Conservation (phyloP, 1,284 basidiomycete genomes). For the Irpex sp. region DNA sequence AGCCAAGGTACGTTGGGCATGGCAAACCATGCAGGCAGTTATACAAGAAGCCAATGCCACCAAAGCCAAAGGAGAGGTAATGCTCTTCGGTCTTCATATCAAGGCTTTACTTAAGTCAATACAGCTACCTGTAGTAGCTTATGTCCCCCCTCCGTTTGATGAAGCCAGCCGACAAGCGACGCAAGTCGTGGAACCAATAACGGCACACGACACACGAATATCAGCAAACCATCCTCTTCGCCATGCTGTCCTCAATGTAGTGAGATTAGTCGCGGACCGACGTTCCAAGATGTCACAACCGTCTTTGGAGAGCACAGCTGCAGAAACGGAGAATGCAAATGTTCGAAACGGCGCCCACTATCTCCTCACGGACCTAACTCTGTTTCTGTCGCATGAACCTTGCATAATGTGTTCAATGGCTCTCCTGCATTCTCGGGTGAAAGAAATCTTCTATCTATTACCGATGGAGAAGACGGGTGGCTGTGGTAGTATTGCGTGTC, state of each 20-base stretch:
- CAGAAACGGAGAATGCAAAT: slow-evolving; percentile 13
- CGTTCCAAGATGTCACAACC: slow-evolving; percentile 26
- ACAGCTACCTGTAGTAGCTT: slow-evolving; percentile 73
- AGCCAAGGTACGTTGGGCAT: slow-evolving; percentile 66
- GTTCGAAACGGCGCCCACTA: slow-evolving; percentile 69
- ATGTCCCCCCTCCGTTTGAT: slow-evolving; percentile 61
- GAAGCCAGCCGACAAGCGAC: slow-evolving; percentile 25
- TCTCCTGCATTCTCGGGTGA: slow-evolving; percentile 83
- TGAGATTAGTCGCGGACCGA: slow-evolving; percentile 61
- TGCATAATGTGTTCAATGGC: slow-evolving; percentile 97
- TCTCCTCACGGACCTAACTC: slow-evolving; percentile 73
- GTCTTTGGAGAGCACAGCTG: not conserved
- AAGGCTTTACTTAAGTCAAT: not conserved
- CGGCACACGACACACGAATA: slow-evolving; percentile 65
- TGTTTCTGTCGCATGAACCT: slow-evolving; percentile 91
- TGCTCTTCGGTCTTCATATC: slow-evolving; percentile 12
- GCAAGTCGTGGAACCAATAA: slow-evolving; percentile 38
- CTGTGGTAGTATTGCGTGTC: slow-evolving; percentile 62
- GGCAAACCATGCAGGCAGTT: slow-evolving; percentile 55
- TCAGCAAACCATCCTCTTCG: slow-evolving; percentile 71
- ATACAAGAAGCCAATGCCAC: slow-evolving; percentile 48
- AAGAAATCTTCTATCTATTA: slow-evolving; percentile 72
- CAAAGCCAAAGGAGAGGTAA: slow-evolving; percentile 49
- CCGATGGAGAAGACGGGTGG: slow-evolving; percentile 73
- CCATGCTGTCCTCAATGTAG: slow-evolving; percentile 76